Evolutionary conservation across 768 basidiomycete species (phyloP).

Genomic region (Lentinus brumalis): DNA sequence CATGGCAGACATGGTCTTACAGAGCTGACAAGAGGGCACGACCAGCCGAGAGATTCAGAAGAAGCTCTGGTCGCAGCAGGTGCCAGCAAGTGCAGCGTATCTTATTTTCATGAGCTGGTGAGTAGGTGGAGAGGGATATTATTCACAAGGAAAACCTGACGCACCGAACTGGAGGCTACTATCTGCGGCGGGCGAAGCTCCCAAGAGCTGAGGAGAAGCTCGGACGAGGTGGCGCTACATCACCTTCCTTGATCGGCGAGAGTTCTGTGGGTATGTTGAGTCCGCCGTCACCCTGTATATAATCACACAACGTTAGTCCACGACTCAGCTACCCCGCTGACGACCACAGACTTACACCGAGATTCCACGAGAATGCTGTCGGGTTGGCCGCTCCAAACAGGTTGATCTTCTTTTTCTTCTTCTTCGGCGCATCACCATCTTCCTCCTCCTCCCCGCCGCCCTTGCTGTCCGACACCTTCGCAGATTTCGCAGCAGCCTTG

Average conservation of each 20-base stretch:
- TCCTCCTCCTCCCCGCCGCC: constrained; percentile 16
- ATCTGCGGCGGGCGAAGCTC: constrained; percentile 12
- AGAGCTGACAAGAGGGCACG: no score
- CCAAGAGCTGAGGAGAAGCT: constrained; percentile 9
- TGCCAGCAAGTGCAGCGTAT: no score
- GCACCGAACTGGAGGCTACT: not conserved
- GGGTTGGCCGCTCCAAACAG: constrained; percentile 50
- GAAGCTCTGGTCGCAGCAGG: no score
- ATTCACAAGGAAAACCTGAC: no score
- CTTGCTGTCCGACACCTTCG: not conserved
- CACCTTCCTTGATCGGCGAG: constrained; percentile 65
- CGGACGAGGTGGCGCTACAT: constrained; percentile 35
- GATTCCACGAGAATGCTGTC: constrained; percentile 46
- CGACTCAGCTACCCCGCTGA: not conserved
- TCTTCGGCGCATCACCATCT: constrained; percentile 46
- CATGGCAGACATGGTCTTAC: not conserved
- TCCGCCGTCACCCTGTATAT: constrained; percentile 36
- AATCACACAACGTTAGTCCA: not conserved
- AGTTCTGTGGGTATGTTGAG: constrained; percentile 67
- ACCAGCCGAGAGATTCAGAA: no score
- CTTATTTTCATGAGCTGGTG: not conserved
- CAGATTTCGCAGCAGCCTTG: constrained; percentile 4
- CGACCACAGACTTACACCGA: constrained; percentile 36
- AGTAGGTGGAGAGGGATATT: no score
- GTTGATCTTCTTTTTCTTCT: constrained; percentile 74